These are phyloP conservation scores for Rhododendron henanense DNA, from an alignment of 148 eudicot species.

Conservation along the genomic window DNA sequence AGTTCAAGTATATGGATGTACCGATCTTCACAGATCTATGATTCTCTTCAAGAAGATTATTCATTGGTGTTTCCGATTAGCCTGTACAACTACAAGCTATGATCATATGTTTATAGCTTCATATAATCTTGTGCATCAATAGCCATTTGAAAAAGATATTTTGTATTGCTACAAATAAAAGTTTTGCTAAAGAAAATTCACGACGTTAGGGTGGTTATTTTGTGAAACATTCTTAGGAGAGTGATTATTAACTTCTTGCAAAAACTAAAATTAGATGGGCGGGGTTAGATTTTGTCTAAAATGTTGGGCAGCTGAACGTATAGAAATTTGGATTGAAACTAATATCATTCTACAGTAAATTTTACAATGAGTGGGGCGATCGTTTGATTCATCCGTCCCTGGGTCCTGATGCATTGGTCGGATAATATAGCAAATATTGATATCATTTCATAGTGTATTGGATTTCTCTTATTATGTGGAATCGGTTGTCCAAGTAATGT, in stretches of 20 bases:
- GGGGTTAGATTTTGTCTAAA: no score
- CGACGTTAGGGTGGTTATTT: not conserved
- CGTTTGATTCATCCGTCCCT: no score
- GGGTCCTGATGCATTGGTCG: not conserved
- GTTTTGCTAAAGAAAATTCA: not conserved
- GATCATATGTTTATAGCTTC: not conserved
- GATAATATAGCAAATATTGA: not conserved
- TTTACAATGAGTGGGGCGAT: no score
- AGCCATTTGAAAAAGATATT: not conserved
- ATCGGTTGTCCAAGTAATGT: not conserved
- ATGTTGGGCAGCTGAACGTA: no score
- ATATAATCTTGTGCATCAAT: not conserved
- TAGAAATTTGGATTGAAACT: no score
- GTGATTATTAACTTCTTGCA: no score
- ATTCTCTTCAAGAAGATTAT: not conserved
- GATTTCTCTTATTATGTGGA: not conserved
- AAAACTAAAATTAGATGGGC: no score
- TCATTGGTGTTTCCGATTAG: not conserved
- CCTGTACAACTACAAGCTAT: not conserved
- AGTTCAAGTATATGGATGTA: no score
- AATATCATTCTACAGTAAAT: no score
- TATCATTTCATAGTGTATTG: not conserved
- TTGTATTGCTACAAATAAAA: not conserved
- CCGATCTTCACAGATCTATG: no score
- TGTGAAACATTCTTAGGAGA: not conserved